These are phyloP conservation scores for Scedosporium minutisporum DNA, from an alignment of 2,329 filamentous ascomycete species.

Conservation along the genomic window DNA sequence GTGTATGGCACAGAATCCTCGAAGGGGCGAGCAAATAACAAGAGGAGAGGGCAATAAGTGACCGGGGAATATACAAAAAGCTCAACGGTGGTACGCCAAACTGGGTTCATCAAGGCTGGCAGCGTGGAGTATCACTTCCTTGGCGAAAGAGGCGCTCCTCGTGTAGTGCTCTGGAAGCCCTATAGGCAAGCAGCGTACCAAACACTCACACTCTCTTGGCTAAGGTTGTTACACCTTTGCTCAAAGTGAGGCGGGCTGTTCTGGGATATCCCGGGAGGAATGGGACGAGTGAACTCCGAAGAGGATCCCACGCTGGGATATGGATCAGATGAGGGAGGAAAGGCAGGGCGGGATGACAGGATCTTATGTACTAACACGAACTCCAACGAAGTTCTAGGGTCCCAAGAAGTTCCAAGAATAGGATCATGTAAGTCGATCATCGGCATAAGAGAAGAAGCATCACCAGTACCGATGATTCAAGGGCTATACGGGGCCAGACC, in stretches of 20 bases:
- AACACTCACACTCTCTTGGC: neutral
- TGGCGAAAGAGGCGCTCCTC: neutral
- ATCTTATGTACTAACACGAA: neutral
- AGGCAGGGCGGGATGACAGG: neutral
- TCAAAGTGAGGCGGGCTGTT: neutral
- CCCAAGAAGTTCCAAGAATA: neutral
- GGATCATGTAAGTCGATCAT: neutral
- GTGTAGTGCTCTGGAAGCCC: neutral
- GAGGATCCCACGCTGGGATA: neutral
- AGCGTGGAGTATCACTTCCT: neutral
- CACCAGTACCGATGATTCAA: neutral
- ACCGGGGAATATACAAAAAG: too few species aligned
- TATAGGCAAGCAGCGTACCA: neutral
- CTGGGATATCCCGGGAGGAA: neutral
- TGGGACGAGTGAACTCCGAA: neutral
- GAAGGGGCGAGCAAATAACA: too few species aligned
- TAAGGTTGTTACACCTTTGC: neutral
- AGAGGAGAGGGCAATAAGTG: too few species aligned
- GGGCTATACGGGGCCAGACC: neutral
- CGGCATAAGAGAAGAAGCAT: neutral
- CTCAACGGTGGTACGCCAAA: neutral
- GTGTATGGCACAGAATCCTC: too few species aligned
- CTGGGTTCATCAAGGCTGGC: neutral
- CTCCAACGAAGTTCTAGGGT: neutral
- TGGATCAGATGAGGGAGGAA: neutral